Evolutionary conservation across 2,329 filamentous ascomycete genomes (phyloP).

Genomic region (Pseudocercospora fuligena): DNA sequence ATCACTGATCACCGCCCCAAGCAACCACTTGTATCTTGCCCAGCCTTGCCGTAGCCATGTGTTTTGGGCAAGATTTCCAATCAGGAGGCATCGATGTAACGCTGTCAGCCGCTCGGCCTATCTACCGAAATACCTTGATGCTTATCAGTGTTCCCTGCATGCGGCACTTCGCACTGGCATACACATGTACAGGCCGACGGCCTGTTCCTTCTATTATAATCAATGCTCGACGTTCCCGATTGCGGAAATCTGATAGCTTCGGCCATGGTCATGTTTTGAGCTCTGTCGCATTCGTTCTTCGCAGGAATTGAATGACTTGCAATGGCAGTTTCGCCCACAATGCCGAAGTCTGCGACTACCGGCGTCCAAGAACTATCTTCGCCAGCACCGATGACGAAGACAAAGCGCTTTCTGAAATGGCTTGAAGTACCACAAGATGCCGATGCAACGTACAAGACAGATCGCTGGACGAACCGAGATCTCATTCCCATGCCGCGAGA

Average conservation of each 20-base stretch:
- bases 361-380: background rate
- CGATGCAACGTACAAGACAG: conserved; percentile 1
- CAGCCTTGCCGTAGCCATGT: background rate
- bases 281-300: background rate
- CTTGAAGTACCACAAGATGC: conserved; percentile 10
- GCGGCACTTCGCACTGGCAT: background rate
- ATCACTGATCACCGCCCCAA: too few relatives aligned
- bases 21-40: background rate
- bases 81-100: background rate
- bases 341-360: background rate
- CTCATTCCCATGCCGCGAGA: conserved; percentile 9
- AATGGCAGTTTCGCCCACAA: background rate
- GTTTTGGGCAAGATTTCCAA: background rate
- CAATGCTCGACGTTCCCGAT: background rate
- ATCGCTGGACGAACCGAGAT: conserved; percentile 10
- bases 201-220: background rate
- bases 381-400: background rate
- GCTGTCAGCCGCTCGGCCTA: conserved; percentile 4
- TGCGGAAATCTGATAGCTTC: background rate
- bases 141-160: background rate
- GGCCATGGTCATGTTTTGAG: background rate
- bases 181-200: background rate
- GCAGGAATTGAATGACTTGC: background rate
- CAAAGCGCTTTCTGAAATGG: conserved; percentile 7
- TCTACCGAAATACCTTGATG: background rate